Evolutionary conservation across 805 yeast genomes (phyloP), one percentile per base, ranked within the genome.

Genomic region (Ogataea ganodermae): DNA sequence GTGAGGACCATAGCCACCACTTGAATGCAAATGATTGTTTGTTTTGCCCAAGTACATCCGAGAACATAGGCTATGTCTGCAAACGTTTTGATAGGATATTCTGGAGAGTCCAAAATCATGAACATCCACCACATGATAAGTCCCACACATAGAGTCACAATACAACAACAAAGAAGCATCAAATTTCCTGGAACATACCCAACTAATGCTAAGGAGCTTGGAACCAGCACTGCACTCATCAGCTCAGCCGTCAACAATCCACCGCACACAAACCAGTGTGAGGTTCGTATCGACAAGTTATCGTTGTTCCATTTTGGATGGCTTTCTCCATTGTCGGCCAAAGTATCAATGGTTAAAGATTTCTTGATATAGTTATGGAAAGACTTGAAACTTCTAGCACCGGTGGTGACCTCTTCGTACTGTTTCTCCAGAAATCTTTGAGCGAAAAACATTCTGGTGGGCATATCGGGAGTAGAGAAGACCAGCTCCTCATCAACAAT

Each of bases 111-210:
- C 17, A 73, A 59, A 17, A 58, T 60, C 56, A 72, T 44, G 56
- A 61, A 74, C 46, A 61, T 55, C 36, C 57, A 51, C 69, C 72
- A 69, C 14, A 72, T 60, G 26, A 73, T 50, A 50, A 56, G 61
- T 24, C 78, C 79, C n/a, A 75, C 67, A 46, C 67, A 58, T n/a
- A 70, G 69, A 17, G 79, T 76, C 32, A 53, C 33, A 2, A 17
- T 14, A 28, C 44, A 53, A 33, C 49, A 49, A 17, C 45, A 47
- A 7, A 45, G 27, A 8, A 53, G 47, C 46, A 53, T 35, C 33
- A 53, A 20, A 36, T 53, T 53, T 14, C 46, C 44, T 2, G 55
- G 55, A 28, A 43, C 52, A 40, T 44, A 53, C 13, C 57, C 55
- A 14, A 53, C 21, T 35, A 49, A 30, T 4, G 51, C 48, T 10